Evolutionary conservation across 176 grass and related monocot species (phyloP), one percentile per base, ranked within the genome.

Genomic region (Paspalum vaginatum): DNA sequence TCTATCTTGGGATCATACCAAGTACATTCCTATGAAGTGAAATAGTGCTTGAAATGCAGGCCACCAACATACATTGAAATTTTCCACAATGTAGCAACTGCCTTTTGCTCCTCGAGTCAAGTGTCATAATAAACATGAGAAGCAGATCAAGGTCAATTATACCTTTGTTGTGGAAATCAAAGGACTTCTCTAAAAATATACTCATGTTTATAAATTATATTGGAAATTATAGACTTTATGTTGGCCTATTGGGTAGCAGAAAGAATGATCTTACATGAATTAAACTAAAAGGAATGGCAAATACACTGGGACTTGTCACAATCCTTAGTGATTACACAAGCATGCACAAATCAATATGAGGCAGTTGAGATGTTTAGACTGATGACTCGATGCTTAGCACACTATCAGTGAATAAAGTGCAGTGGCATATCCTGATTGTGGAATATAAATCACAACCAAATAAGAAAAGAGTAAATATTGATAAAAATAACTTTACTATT

Each of bases 1-100:
- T n/a, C n/a, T n/a, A n/a, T n/a, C n/a, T n/a, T n/a, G n/a, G n/a
- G n/a, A n/a, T n/a, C n/a, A n/a, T 70, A 97, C 94, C 94, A 72
- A 91, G 94, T 87, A 91, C 82, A 88, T 79, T 94, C 86, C 91
- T 89, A 79, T 97, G 94, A 91, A 97, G 91, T 60, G 94, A 97
- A 62, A 79, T 93, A 97, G 54, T 89, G 91, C 81, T 91, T 85
- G 66, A 97, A 94, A 70, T 89, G 91, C 42, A 97, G 74, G 39
- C 94, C 94, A 81, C 94, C 91, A n/a, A 91, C 94, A 86, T 94
- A 93, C 68, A 89, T 97, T 76, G 94, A 97, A 85, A 97, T 70
- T 97, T 97, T 54, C 91, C 94, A 50, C 94, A 66, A 97, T 97
- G 44, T 97, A 91, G 72, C 94, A 97, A 74, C 94, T 97, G 73